These are phyloP conservation scores for Citrullus amarus DNA, from an alignment of 306 rosid genomes.

Conservation along the genomic window DNA sequence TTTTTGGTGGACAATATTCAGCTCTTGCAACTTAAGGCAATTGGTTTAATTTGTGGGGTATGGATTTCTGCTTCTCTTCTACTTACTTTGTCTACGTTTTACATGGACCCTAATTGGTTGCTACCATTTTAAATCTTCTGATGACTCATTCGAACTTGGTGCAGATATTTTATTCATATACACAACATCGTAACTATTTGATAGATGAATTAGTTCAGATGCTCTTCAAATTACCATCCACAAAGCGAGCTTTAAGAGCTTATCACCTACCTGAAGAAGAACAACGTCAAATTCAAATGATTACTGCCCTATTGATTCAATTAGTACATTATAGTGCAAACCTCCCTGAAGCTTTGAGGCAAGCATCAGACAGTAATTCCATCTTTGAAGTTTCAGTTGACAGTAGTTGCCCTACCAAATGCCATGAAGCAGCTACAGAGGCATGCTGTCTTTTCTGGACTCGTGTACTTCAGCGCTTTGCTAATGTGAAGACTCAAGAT, in stretches of 20 bases:
- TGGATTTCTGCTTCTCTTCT: constrained; percentile 16
- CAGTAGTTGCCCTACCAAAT: constrained; percentile 49
- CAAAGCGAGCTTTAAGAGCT: constrained; percentile 83
- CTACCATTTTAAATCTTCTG: neutral
- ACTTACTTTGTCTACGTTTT: neutral
- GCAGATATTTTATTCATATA: constrained; percentile 84
- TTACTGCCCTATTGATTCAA: constrained; percentile 87
- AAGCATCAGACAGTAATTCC: constrained; percentile 49
- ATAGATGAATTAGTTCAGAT: constrained; percentile 87
- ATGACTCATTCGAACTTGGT: constrained; percentile 14
- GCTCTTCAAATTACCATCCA: constrained; percentile 74
- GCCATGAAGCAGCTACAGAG: constrained; percentile 61
- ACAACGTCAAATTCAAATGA: constrained; percentile 95
- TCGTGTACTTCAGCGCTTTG: constrained; percentile 82
- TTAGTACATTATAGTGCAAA: constrained; percentile 83
- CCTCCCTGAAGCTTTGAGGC: constrained; percentile 79
- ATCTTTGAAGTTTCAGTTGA: constrained; percentile 68
- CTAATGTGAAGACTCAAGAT: constrained; percentile 75
- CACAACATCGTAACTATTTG: constrained; percentile 79
- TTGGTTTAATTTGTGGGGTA: constrained; percentile 88
- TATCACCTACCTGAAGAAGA: constrained; percentile 90
- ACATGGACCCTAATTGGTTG: neutral
- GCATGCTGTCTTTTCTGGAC: constrained; percentile 85
- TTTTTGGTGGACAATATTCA: constrained; percentile 93
- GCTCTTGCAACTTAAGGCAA: constrained; percentile 92